A percentile compares a stretch with the other conserved stretches of the same genome.
These are phyloP conservation scores for Mortierella polycephala DNA, from an alignment of 371 early-diverging fungal species.

Conservation along the genomic window DNA sequence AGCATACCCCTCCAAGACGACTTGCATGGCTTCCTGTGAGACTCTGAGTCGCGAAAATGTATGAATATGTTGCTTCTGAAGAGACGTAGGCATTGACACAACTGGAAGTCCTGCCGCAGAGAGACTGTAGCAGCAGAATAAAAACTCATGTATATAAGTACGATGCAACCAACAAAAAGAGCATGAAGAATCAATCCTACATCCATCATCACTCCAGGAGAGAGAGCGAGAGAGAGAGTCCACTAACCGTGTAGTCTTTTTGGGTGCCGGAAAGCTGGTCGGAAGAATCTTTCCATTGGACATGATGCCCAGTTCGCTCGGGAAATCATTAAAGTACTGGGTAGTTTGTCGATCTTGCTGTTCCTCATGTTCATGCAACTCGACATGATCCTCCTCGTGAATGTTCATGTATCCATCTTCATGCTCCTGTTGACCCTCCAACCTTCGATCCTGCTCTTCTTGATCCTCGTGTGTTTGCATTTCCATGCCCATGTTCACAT, in stretches of 20 bases:
- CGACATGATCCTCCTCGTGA: slow-evolving; percentile 34
- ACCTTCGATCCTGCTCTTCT: background rate
- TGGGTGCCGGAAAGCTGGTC: slow-evolving; percentile 14
- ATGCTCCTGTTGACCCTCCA: slow-evolving; percentile 7
- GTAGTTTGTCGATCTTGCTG: slow-evolving; percentile 12
- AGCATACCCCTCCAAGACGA: slow-evolving; percentile 48
- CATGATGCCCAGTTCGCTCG: slow-evolving; percentile 50
- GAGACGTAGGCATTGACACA: slow-evolving; percentile 31
- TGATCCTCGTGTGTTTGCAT: background rate
- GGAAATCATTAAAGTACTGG: slow-evolving; percentile 45
- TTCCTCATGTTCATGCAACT: slow-evolving; percentile 35
- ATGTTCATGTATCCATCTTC: slow-evolving; percentile 41
- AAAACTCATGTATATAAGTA: background rate
- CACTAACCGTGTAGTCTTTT: slow-evolving; percentile 25
- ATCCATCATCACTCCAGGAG: background rate
- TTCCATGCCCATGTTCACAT: background rate
- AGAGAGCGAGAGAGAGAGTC: background rate
- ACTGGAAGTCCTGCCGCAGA: slow-evolving; percentile 26
- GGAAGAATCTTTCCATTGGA: slow-evolving; percentile 44
- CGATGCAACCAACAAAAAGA: background rate
- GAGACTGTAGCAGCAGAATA: slow-evolving; percentile 1
- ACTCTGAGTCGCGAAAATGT: slow-evolving; percentile 42
- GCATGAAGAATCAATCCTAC: background rate
- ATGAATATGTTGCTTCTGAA: slow-evolving; percentile 41
- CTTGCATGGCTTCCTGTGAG: slow-evolving; percentile 49